Conservation (phyloP, 2,329 filamentous ascomycete genomes). For the Colletotrichum spinosum region DNA sequence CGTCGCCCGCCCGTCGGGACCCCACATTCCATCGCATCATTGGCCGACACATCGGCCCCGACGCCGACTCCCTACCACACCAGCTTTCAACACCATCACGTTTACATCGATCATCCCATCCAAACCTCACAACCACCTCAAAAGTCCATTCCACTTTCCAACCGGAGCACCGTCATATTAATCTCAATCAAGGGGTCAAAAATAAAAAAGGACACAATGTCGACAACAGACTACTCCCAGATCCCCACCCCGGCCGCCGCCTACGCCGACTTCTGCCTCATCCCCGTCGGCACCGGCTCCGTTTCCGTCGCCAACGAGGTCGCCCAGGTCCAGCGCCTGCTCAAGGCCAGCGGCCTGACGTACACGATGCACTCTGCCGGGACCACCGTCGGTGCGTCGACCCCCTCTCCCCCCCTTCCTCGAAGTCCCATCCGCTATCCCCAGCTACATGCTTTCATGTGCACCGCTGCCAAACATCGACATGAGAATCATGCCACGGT, state of each 20-base stretch:
- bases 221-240: slow-evolving; percentile 57
- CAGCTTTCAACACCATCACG: background rate
- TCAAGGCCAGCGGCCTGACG: slow-evolving; percentile 82
- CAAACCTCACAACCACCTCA: too few relatives aligned
- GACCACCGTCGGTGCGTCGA: slow-evolving; percentile 83
- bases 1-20: slow-evolving; percentile 12
- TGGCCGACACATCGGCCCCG: slow-evolving; percentile 2
- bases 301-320: slow-evolving; percentile 85
- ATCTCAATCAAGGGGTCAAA: background rate
- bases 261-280: slow-evolving; percentile 91
- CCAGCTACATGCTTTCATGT: too few relatives aligned
- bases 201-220: slow-evolving; percentile 7
- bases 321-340: slow-evolving; percentile 86
- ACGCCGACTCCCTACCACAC: background rate
- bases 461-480: too few relatives aligned
- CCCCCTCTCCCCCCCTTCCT: too few relatives aligned
- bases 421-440: too few relatives aligned
- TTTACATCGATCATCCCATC: too few relatives aligned
- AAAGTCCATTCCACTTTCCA: too few relatives aligned
- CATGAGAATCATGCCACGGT: too few relatives aligned
- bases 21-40: slow-evolving; percentile 20
- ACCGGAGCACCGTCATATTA: too few relatives aligned
- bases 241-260: slow-evolving; percentile 78
- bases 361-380: slow-evolving; percentile 95
- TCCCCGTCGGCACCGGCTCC: slow-evolving; percentile 85